phyloP scores from a whole-genome alignment of 768 basidiomycete genomes.

The Mycena belliarum region DNA sequence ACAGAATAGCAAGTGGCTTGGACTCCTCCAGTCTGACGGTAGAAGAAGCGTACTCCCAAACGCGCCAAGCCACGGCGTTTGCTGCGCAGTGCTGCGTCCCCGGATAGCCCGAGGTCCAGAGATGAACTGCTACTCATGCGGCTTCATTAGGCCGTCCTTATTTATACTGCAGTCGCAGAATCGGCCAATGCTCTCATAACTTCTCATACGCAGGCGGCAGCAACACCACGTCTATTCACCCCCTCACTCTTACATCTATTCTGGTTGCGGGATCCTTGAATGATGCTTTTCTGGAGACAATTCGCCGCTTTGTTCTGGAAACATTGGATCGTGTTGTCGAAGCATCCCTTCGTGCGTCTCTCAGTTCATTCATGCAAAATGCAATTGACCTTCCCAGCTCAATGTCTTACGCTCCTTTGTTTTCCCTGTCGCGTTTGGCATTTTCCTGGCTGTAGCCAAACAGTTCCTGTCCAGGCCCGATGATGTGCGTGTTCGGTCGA shows the following conservation, averaged over 20 bases:
- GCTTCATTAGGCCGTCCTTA: too few relatives aligned
- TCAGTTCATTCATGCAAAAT: neutral
- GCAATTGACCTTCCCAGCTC: conserved; percentile 39
- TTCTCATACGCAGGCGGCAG: neutral
- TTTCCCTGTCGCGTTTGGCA: conserved; percentile 64
- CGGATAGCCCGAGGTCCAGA: too few relatives aligned
- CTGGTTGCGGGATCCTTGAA: neutral
- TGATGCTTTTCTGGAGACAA: conserved; percentile 58
- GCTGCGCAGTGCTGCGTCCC: too few relatives aligned
- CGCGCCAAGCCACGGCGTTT: conserved; percentile 21
- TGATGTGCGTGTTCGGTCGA: conserved; percentile 48
- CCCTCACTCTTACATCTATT: neutral
- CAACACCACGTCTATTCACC: too few relatives aligned
- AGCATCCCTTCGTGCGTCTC: conserved; percentile 59
- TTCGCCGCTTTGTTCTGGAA: conserved; percentile 64
- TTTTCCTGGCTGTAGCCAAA: conserved; percentile 67
- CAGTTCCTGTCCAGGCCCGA: conserved; percentile 59
- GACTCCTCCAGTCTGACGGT: conserved; percentile 24
- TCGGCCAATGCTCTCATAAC: too few relatives aligned
- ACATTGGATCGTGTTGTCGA: conserved; percentile 73
- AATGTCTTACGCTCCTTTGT: conserved; percentile 64
- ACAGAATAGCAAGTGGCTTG: conserved; percentile 1
- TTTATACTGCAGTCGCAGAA: neutral
- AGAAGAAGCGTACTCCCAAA: conserved; percentile 19
- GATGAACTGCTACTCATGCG: too few relatives aligned